Evolutionary conservation across 305 asterid genomes (phyloP).

Genomic region (Petunia hybrid): DNA sequence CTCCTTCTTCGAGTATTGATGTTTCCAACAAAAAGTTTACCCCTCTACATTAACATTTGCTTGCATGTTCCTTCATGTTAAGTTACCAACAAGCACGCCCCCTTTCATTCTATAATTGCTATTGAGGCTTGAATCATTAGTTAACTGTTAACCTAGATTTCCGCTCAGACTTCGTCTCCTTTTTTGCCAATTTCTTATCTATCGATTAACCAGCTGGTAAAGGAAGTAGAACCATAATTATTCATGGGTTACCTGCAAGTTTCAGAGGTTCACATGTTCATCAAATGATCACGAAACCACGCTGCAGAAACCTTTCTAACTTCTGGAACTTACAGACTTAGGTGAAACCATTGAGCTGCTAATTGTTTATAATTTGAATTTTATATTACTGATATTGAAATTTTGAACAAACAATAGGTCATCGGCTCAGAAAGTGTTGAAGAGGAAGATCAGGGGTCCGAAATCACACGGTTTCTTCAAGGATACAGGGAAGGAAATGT

Average conservation of each 20-base stretch:
- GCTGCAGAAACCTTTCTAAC: background rate
- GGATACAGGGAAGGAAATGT: conserved; percentile 82
- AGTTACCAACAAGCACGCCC: background rate
- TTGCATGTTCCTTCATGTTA: background rate
- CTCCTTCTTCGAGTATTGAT: background rate
- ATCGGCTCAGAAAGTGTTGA: conserved; percentile 53
- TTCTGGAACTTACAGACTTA: background rate
- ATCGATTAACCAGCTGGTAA: background rate
- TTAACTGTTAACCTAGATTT: background rate
- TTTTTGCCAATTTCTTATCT: background rate
- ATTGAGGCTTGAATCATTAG: background rate
- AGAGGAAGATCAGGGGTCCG: conserved; percentile 61
- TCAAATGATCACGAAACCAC: background rate
- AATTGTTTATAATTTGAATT: background rate
- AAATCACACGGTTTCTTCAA: conserved; percentile 69
- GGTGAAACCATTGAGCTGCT: conserved; percentile 18
- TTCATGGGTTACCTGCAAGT: background rate
- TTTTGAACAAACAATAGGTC: conserved; percentile 42
- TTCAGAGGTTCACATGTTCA: conserved; percentile 20
- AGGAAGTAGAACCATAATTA: conserved; percentile 7
- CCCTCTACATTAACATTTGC: background rate
- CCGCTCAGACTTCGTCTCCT: background rate
- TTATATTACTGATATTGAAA: background rate
- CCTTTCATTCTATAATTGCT: background rate
- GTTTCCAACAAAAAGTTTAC: background rate